Conservation (phyloP, 495 filamentous ascomycete genomes). For the Cairneyella variabilis region DNA sequence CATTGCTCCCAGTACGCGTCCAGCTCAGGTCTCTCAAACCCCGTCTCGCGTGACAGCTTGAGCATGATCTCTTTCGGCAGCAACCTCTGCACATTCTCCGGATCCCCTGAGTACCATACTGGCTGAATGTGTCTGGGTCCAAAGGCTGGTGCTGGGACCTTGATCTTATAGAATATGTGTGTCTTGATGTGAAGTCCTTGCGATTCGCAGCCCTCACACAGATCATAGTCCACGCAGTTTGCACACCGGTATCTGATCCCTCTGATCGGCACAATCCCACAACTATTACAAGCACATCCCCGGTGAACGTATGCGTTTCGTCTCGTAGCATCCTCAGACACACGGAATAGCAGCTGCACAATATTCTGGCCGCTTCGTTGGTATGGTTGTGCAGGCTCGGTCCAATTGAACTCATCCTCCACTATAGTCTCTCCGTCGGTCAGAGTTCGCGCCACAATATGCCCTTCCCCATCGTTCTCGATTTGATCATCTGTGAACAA, state of each 20-base stretch:
- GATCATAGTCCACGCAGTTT: constrained; percentile 89
- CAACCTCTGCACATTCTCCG: constrained; percentile 56
- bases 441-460: constrained; percentile 33
- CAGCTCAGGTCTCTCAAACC: constrained; percentile 76
- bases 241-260: constrained; percentile 88
- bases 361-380: constrained; percentile 68
- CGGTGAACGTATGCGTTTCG: constrained; percentile 89
- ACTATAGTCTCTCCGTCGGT: constrained; percentile 53
- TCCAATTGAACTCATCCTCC: constrained; percentile 53
- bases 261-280: constrained; percentile 78
- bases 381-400: constrained; percentile 27
- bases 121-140: constrained; percentile 66
- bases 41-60: constrained; percentile 65
- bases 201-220: constrained; percentile 85
- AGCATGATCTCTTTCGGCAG: constrained; percentile 60
- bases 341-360: constrained; percentile 68
- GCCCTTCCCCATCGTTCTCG: constrained; percentile 42
- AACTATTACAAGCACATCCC: constrained; percentile 89
- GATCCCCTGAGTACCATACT: constrained; percentile 89
- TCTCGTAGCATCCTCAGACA: constrained; percentile 77
- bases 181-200: constrained; percentile 83
- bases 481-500: constrained; percentile 29
- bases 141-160: constrained; percentile 66
- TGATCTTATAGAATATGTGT: constrained; percentile 93
- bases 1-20: constrained; percentile 97